Evolutionary conservation across 2,329 filamentous ascomycete genomes (phyloP).

Genomic region (Talaromyces sp.): DNA sequence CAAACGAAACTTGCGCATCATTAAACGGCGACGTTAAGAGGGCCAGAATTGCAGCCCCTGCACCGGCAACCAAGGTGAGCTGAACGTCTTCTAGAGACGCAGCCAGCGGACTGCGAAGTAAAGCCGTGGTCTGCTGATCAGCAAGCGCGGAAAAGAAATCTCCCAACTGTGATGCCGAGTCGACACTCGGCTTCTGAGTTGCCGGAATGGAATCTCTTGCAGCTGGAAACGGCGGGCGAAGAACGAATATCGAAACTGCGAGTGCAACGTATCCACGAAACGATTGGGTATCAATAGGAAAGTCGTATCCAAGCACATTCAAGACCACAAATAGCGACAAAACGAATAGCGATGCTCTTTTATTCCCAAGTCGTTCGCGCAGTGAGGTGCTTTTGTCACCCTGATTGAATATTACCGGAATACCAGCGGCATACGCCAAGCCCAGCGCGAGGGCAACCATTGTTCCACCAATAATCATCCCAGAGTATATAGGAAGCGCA

Average conservation of each 20-base stretch:
- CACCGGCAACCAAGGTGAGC: constrained; percentile 23
- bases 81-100: constrained; percentile 20
- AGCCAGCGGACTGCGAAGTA: constrained; percentile 13
- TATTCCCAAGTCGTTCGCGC: constrained; percentile 20
- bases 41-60: constrained; percentile 18
- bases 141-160: constrained; percentile 8
- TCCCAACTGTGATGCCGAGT: constrained; percentile 5
- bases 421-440: constrained; percentile 40
- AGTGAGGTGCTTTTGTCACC: constrained; percentile 9
- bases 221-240: constrained; percentile 44
- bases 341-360: constrained; percentile 22
- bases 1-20: constrained; percentile 16
- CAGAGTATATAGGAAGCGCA: constrained; percentile 51
- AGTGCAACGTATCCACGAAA: constrained; percentile 45
- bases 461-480: constrained; percentile 50
- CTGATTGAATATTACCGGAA: constrained; percentile 25
- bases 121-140: constrained; percentile 15
- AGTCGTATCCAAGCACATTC: constrained; percentile 24
- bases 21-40: constrained; percentile 17
- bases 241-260: constrained; percentile 38
- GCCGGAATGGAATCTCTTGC: constrained; percentile 14
- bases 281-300: constrained; percentile 31
- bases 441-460: constrained; percentile 49
- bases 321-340: constrained; percentile 19
- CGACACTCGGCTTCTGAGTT: constrained; percentile 5